A percentile compares a stretch with the other conserved stretches of the same genome.
These are phyloP conservation scores for Dictyostelium firmibasis DNA, from an alignment of 78 protist species.

Conservation along the genomic window DNA sequence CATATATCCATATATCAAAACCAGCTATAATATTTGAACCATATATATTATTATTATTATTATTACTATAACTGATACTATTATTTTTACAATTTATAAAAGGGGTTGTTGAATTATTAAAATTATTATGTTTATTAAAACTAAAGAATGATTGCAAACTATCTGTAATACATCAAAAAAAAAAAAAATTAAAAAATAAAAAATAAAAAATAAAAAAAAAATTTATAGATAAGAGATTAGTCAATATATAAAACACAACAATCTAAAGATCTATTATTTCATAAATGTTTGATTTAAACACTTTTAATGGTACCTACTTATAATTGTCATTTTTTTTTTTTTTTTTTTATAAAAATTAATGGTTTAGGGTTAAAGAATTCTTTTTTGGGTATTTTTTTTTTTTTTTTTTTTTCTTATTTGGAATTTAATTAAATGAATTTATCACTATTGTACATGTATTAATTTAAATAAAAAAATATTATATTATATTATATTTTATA, in stretches of 20 bases:
- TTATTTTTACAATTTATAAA: not conserved
- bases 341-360: too few species aligned
- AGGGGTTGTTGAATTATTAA: not conserved
- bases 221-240: not conserved
- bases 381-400: not conserved
- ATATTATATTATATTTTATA: too few species aligned
- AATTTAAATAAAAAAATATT: too few species aligned
- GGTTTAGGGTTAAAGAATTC: not conserved
- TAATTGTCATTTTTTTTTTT: not conserved
- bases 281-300: not conserved
- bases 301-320: not conserved
- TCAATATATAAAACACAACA: too few species aligned
- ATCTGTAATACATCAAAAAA: too few species aligned
- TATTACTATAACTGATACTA: too few species aligned
- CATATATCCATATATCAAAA: not conserved
- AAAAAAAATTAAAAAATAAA: too few species aligned
- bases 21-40: not conserved
- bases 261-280: too few species aligned
- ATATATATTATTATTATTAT: too few species aligned
- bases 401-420: not conserved
- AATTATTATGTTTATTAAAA: too few species aligned
- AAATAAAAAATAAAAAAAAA: too few species aligned
- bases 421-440: not conserved
- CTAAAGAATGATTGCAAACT: not conserved
- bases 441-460: too few species aligned